phyloP scores from a whole-genome alignment of 495 filamentous ascomycete species.

The Hypoxylon fuscum region DNA sequence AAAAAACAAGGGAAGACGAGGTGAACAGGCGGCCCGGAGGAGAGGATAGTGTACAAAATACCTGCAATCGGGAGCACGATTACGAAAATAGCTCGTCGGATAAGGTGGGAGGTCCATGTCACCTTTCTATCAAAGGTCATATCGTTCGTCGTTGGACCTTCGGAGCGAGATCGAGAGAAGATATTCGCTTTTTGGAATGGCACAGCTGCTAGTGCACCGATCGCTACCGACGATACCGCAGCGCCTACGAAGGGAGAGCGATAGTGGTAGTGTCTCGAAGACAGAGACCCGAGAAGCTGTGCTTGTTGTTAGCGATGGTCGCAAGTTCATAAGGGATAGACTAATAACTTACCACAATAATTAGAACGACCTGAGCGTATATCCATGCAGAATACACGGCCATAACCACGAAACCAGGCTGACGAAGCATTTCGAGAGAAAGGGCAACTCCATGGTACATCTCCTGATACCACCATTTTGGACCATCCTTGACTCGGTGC shows the following conservation, averaged over 20 bases:
- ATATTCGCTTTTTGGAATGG: constrained; percentile 76
- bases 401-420: constrained; percentile 76
- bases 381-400: constrained; percentile 79
- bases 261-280: constrained; percentile 69
- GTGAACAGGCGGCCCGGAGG: constrained; percentile 64
- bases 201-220: constrained; percentile 72
- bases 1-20: constrained; percentile 71
- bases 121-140: constrained; percentile 67
- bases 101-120: constrained; percentile 72
- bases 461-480: constrained; percentile 78
- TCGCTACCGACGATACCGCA: constrained; percentile 66
- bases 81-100: constrained; percentile 72
- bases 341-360: constrained; percentile 60
- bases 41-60: constrained; percentile 69
- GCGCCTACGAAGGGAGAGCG: constrained; percentile 69
- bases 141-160: constrained; percentile 63
- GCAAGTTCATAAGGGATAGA: constrained; percentile 33
- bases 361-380: constrained; percentile 74
- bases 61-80: constrained; percentile 70
- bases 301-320: constrained; percentile 35
- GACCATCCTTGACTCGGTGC: constrained; percentile 72
- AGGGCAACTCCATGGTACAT: constrained; percentile 74
- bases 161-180: constrained; percentile 67
- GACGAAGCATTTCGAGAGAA: constrained; percentile 70
- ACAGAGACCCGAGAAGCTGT: constrained; percentile 69